Evolutionary conservation across 1,139 yeast species (phyloP), one percentile per base, ranked within the genome.

Genomic region (Groenewaldozyma sp.): DNA sequence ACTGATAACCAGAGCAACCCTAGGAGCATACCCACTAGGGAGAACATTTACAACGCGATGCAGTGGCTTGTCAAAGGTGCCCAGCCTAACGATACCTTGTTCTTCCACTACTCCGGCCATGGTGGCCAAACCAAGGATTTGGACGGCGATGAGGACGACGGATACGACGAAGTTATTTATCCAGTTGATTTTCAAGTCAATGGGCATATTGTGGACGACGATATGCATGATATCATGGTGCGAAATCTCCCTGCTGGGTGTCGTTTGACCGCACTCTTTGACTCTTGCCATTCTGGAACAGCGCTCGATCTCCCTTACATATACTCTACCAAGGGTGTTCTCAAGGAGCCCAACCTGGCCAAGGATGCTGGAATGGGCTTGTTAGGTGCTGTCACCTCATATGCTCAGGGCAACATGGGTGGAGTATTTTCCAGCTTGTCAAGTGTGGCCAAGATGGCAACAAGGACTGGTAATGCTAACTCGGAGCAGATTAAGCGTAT

Each of bases 231-330:
- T 39, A 74, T 82, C 39, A 68, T 88, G 78, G 95, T 88, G 20
- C 70, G 68, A 46, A 76, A 86, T 0, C 70, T 88, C 49, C 84
- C 79, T 22, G 74, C 80, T 1, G 96, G 97, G 34, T 84, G 87
- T 43, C 72, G 94, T 48, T 70, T 88, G 48, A 88, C 96, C 2
- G 94, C 94, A 0, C 66, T 88, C 50, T 87, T 78, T 55, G 97
- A 88, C 63, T 81, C 94, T 17, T 88, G 97, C 59, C 97, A 88
- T 58, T 83, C 95, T 2, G 97, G 96, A 22, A 80, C 95, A 3
- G 94, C 78, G 1, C 64, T 88, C 54, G 97, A 88, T 60, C 66
- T 88, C 49, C 97, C 97, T 1, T 88, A 78, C 55, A 76, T 80
- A 37, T 88, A 88, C 62, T 78, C 94, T 14, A 91, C 97, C 11